phyloP scores from a whole-genome alignment of 495 filamentous ascomycete genomes.

The Neurospora sp. region DNA sequence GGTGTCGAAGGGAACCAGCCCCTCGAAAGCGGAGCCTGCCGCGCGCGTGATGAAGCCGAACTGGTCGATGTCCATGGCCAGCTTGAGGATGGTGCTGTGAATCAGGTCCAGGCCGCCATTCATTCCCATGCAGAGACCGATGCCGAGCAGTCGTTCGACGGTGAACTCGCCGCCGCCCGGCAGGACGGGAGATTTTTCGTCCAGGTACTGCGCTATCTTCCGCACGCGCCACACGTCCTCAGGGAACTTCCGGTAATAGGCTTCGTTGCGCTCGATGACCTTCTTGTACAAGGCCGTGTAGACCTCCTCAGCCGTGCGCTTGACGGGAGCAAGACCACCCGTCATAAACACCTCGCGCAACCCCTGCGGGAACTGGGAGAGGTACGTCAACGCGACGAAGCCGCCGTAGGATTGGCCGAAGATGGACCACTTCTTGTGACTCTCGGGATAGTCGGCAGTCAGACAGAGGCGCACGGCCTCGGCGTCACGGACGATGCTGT shows the following conservation, averaged over 20 bases:
- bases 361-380: conserved; percentile 68
- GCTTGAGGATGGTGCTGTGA: conserved; percentile 59
- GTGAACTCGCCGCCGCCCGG: conserved; percentile 62
- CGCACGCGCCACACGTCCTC: conserved; percentile 69
- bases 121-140: conserved; percentile 67
- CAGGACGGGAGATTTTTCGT: conserved; percentile 39
- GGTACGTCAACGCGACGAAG: conserved; percentile 70
- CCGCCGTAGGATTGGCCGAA: conserved; percentile 91
- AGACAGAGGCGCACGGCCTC: conserved; percentile 73
- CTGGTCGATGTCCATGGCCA: conserved; percentile 56
- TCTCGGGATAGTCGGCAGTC: conserved; percentile 56
- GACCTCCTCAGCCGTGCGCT: conserved; percentile 59
- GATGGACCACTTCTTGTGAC: conserved; percentile 68
- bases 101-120: conserved; percentile 64
- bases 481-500: conserved; percentile 79
- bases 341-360: conserved; percentile 73
- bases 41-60: conserved; percentile 65
- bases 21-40: conserved; percentile 57
- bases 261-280: conserved; percentile 51
- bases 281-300: conserved; percentile 62
- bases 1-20: conserved; percentile 55
- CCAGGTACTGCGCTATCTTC: conserved; percentile 52
- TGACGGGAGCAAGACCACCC: conserved; percentile 72
- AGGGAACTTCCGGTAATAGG: conserved; percentile 78
- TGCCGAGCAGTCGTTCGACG: conserved; percentile 56